Evolutionary conservation across 108 stramenopile genomes (phyloP), one percentile per base, ranked within the genome.

Genomic region (Skeletonema potamos): DNA sequence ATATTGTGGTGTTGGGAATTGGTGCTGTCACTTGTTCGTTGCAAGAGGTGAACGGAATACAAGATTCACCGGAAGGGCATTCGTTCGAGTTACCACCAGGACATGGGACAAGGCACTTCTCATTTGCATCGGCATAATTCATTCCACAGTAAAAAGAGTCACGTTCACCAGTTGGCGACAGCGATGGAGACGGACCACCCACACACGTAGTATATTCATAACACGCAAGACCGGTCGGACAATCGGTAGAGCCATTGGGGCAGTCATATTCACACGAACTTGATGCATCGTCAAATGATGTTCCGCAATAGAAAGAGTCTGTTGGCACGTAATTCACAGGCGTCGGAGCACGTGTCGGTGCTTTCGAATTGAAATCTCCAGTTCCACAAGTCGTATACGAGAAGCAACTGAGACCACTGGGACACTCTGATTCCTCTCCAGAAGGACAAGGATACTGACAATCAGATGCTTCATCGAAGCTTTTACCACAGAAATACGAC

Each of bases 351-450:
- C 46, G 28, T 22, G 78, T 68, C 15, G 77, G 65, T 22, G 77
- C 41, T 39, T 57, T 73, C 51, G 66, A 62, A 15, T 81, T 44
- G 54, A 81, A 81, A 46, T 75, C 72, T 24, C 76, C 46, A 41
- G 77, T 55, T 67, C 90, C 89, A 58, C 94, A 92, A 6, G 91
- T 79, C 0, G 91, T 92, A 64, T 95, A 90, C 15, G 94, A 90
- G 71, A 81, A 92, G 64, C 94, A 95, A 44, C 73, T 84, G 74
- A 88, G 74, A 24, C 72, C 86, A 36, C 73, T 76, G 0, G 93
- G 93, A 82, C 93, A 94, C 2, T 88, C 86, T 22, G 56, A 34
- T 24, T 86, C 63, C 27, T 68, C 64, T 54, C 91, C 93, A 37
- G 73, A 66, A 13, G 88, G 89, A 83, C 93, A 94, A 22, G 87